Evolutionary conservation across 1,284 basidiomycete genomes (phyloP), one percentile per base, ranked within the genome.

Genomic region (Naganishia sp.): DNA sequence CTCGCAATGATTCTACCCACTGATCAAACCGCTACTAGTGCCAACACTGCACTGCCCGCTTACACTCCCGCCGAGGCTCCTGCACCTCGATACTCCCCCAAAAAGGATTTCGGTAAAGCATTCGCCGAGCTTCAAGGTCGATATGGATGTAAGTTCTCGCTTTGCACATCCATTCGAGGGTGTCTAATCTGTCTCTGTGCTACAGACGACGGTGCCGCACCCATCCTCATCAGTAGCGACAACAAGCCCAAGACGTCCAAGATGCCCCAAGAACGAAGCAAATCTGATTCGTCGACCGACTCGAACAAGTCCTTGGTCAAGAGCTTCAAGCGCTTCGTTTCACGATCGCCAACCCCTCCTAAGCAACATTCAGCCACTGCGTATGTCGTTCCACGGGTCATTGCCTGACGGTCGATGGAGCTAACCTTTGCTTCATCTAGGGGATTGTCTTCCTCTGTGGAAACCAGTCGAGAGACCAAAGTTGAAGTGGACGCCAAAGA

Each of bases 51-150:
- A 21, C 53, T 31, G 31, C 53, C 53, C 42, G 53, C 53, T 11
- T 55, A 55, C 53, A 39, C 53, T 36, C n/a, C 53, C 23, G 23
- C 53, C n/a, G 53, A 18, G 36, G 53, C 53, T 42, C 53, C 53
- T 21, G 53, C 53, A 21, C 53, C 53, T 42, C 36, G 42, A 42
- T 55, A 55, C 33, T 39, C 53, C 36, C 53, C 53, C 33, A 55
- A 55, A 31, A 55, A 55, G 53, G 53, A 55, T 42, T 55, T 39
- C 31, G 36, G 33, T 23, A 55, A 55, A 55, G 53, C 53, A n/a
- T 55, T 55, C 53, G 53, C 36, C n/a, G 53, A 55, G n/a, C 53
- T 55, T 39, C 53, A 55, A 55, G 36, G 53, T 39, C 53, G 21
- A 18, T 55, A 39, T 42, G 53, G 53, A 39, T 55, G 53, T 55